Conservation (phyloP, 2,329 filamentous ascomycete species). For the Ilyonectria sp. region DNA sequence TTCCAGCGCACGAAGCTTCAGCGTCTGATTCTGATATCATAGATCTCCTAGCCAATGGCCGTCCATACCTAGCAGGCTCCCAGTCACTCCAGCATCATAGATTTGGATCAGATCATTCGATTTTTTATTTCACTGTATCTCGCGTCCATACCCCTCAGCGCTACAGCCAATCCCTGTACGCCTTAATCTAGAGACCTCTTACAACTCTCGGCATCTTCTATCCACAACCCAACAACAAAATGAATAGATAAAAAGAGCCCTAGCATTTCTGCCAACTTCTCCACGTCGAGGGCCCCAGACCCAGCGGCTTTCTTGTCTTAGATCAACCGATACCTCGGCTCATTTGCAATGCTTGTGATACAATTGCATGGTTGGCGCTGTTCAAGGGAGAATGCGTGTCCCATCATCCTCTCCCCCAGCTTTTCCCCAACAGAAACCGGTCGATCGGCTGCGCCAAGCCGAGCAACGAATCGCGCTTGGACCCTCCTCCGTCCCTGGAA, state of each 20-base stretch:
- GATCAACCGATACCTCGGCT: constrained; percentile 19
- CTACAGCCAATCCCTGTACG: constrained; percentile 7
- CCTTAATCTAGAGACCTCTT: background rate
- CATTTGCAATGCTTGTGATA: constrained; percentile 23
- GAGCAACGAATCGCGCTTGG: constrained; percentile 31
- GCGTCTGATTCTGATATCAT: constrained; percentile 2
- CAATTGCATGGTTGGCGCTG: background rate
- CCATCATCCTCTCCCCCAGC: constrained; percentile 39
- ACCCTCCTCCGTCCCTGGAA: constrained; percentile 15
- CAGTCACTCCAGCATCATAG: constrained; percentile 4
- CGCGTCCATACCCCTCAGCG: constrained; percentile 13
- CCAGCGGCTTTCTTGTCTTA: background rate
- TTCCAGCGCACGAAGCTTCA: constrained; percentile 2
- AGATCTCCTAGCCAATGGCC: constrained; percentile 4
- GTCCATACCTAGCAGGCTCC: background rate
- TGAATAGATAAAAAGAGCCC: background rate
- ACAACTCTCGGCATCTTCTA: background rate
- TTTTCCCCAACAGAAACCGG: constrained; percentile 48
- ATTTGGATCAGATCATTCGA: constrained; percentile 11
- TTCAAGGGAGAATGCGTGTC: background rate
- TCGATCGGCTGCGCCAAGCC: constrained; percentile 46
- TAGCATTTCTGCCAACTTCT: background rate
- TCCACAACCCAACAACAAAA: background rate
- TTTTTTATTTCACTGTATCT: constrained; percentile 5
- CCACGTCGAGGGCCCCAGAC: background rate